Percentiles rank a stretch among this genome's conserved stretches.
phyloP scores from a whole-genome alignment of 163 green algal species.

The Botryococcus braunii region DNA sequence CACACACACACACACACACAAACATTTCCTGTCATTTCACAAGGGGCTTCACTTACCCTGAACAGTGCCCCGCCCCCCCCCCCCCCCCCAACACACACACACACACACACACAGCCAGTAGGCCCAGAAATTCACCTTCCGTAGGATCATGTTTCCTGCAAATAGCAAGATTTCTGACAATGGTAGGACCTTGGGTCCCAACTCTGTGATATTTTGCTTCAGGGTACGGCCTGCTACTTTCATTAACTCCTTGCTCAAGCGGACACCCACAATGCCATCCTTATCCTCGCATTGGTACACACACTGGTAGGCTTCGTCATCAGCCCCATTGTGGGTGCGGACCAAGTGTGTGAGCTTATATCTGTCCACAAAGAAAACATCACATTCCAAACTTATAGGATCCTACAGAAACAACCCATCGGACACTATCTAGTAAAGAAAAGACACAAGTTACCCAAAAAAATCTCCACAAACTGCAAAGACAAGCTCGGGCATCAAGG shows the following conservation, averaged over 20 bases:
- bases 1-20: too few species aligned
- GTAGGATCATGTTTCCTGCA: conserved; percentile 72
- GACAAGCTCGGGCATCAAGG: too few species aligned
- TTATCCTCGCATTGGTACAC: conserved; percentile 86
- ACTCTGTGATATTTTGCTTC: conserved; percentile 90
- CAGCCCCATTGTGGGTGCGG: conserved; percentile 83
- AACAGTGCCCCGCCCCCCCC: too few species aligned
- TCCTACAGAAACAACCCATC: too few species aligned
- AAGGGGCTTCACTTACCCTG: too few species aligned
- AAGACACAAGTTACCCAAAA: too few species aligned
- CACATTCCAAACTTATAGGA: too few species aligned
- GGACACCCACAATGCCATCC: conserved; percentile 42
- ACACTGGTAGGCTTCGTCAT: conserved; percentile 80
- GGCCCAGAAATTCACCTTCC: conserved; percentile 39
- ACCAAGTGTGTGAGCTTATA: conserved; percentile 85
- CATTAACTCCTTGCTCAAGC: conserved; percentile 71
- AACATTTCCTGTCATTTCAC: too few species aligned
- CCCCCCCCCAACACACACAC: too few species aligned
- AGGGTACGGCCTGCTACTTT: conserved; percentile 50
- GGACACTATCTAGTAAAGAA: too few species aligned
- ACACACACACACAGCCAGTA: too few species aligned
- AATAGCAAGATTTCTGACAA: conserved; percentile 87
- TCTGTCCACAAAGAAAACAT: conserved; percentile 7
- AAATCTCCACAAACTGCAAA: too few species aligned
- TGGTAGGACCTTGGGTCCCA: conserved; percentile 74